phyloP scores from a whole-genome alignment of 2,329 filamentous ascomycete species.

The Madurella mycetomatis region DNA sequence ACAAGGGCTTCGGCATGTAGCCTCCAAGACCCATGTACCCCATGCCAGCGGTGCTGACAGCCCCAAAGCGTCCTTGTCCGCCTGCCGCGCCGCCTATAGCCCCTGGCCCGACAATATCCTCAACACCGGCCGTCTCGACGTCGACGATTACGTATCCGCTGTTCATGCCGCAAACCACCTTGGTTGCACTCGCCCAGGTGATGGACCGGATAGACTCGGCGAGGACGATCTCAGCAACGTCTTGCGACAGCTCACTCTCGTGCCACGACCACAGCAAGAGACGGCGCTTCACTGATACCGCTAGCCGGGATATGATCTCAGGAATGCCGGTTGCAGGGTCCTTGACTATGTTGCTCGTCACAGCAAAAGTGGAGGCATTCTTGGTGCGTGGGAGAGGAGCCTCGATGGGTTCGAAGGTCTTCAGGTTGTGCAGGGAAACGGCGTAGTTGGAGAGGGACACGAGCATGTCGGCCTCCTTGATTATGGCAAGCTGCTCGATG shows the following conservation, averaged over 20 bases:
- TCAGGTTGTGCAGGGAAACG: slow-evolving; percentile 84
- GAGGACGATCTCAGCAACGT: slow-evolving; percentile 72
- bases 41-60: slow-evolving; percentile 81
- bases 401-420: slow-evolving; percentile 78
- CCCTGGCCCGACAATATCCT: slow-evolving; percentile 75
- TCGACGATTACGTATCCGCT: slow-evolving; percentile 88
- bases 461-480: slow-evolving; percentile 90
- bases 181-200: slow-evolving; percentile 86
- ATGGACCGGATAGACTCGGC: slow-evolving; percentile 81
- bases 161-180: slow-evolving; percentile 84
- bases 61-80: slow-evolving; percentile 69
- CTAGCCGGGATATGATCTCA: slow-evolving; percentile 85
- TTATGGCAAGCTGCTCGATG: slow-evolving; percentile 88
- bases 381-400: slow-evolving; percentile 72
- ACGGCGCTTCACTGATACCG: slow-evolving; percentile 87
- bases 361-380: slow-evolving; percentile 84
- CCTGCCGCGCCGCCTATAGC: slow-evolving; percentile 61
- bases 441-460: slow-evolving; percentile 87
- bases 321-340: slow-evolving; percentile 83
- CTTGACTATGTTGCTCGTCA: slow-evolving; percentile 92
- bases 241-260: slow-evolving; percentile 77
- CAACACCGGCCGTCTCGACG: slow-evolving; percentile 66
- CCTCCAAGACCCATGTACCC: slow-evolving; percentile 93
- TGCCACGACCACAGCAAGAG: slow-evolving; percentile 93
- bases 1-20: slow-evolving; percentile 86